Evolutionary conservation across 2,329 filamentous ascomycete species (phyloP).

Genomic region (Penicillium nordicum): DNA sequence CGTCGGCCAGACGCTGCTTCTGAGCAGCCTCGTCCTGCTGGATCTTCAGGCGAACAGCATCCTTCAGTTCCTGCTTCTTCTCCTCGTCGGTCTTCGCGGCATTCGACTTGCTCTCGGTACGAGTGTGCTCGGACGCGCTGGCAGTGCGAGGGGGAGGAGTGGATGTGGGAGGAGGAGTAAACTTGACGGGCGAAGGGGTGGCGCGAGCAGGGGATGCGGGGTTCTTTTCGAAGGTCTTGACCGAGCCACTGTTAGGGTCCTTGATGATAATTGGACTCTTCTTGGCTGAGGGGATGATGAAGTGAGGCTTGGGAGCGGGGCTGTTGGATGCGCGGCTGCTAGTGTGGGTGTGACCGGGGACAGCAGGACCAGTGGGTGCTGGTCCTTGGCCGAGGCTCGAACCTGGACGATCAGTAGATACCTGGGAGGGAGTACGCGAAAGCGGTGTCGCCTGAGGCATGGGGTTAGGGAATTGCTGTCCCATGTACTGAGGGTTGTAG

Average conservation of each 20-base stretch:
- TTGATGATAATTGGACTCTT: slow-evolving; percentile 80
- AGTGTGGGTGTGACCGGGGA: slow-evolving; percentile 47
- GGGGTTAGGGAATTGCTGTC: slow-evolving; percentile 19
- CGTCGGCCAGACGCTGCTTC: slow-evolving; percentile 48
- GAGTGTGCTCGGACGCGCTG: slow-evolving; percentile 64
- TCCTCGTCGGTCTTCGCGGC: slow-evolving; percentile 70
- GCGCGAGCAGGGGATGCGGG: slow-evolving; percentile 59
- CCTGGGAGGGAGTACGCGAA: slow-evolving; percentile 79
- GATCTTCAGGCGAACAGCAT: slow-evolving; percentile 50
- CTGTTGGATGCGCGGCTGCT: slow-evolving; percentile 54
- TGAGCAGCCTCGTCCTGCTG: slow-evolving; percentile 56
- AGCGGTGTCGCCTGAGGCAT: slow-evolving; percentile 63
- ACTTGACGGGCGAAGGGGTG: slow-evolving; percentile 56
- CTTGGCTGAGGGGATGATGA: slow-evolving; percentile 62
- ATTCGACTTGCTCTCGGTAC: slow-evolving; percentile 64
- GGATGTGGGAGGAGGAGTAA: slow-evolving; percentile 68
- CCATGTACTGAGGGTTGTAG: slow-evolving; percentile 45
- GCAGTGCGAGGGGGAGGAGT: slow-evolving; percentile 76
- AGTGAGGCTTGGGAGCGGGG: slow-evolving; percentile 60
- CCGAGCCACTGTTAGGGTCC: slow-evolving; percentile 72
- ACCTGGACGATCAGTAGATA: slow-evolving; percentile 64
- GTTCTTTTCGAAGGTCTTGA: slow-evolving; percentile 68
- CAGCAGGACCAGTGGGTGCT: slow-evolving; percentile 49
- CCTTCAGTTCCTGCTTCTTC: slow-evolving; percentile 72
- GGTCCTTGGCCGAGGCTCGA: slow-evolving; percentile 61